A percentile compares a stretch with the other conserved stretches of the same genome.
Evolutionary conservation across 2,329 filamentous ascomycete genomes (phyloP).

Genomic region (Didymella segeticola): DNA sequence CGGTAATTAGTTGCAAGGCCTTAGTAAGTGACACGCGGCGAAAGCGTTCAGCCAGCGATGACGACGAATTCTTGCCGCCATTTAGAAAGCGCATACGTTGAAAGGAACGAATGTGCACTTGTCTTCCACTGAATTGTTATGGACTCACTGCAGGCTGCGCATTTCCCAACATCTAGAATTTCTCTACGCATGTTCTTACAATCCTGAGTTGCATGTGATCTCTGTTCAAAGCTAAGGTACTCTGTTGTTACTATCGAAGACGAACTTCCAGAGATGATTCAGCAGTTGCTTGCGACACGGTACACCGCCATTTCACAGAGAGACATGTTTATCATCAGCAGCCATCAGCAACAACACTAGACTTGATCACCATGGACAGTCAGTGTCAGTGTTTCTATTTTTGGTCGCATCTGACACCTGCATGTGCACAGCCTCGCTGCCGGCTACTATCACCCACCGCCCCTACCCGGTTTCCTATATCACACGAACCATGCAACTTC

Average conservation of each 20-base stretch:
- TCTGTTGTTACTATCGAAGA: too few species aligned
- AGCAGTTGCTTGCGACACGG: not conserved
- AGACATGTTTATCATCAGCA: not conserved
- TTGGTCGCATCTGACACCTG: constrained; percentile 23
- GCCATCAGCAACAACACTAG: not conserved
- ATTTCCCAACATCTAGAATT: too few species aligned
- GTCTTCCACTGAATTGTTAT: too few species aligned
- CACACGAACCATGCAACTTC: constrained; percentile 15
- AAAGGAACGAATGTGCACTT: not conserved
- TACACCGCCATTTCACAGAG: not conserved
- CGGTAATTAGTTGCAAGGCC: not conserved
- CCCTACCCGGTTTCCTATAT: constrained; percentile 3
- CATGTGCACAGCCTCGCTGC: constrained; percentile 27
- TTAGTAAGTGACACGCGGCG: not conserved
- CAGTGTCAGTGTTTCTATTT: constrained; percentile 21
- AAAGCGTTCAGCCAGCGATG: not conserved
- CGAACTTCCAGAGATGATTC: not conserved
- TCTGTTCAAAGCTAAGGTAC: too few species aligned
- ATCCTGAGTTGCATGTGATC: too few species aligned
- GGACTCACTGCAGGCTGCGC: too few species aligned
- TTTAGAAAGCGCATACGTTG: not conserved
- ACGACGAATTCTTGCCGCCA: not conserved
- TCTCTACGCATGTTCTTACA: too few species aligned
- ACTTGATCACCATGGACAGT: not conserved
- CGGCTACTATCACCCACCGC: constrained; percentile 12